Percentiles rank a stretch among this genome's conserved stretches.
These are phyloP conservation scores for Boletellus deceptivus DNA, from an alignment of 1,284 basidiomycete species.

Conservation along the genomic window DNA sequence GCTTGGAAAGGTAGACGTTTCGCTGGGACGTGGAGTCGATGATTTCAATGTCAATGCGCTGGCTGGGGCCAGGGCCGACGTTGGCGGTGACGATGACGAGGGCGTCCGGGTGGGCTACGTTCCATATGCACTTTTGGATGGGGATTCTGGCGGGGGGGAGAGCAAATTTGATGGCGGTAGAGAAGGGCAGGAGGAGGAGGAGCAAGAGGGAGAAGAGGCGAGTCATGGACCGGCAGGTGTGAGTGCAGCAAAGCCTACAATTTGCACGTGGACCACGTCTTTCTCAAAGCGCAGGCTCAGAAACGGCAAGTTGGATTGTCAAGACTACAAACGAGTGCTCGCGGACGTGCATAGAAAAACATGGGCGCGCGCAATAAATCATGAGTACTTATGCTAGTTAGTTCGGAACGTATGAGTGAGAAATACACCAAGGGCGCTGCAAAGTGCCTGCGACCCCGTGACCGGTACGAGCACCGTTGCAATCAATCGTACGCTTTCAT, in stretches of 20 bases:
- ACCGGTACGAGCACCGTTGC: too few species aligned
- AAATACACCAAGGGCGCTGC: background rate
- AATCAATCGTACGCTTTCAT: conserved; percentile 32
- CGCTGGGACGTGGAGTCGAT: conserved; percentile 85
- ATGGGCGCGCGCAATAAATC: conserved; percentile 11
- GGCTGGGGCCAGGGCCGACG: conserved; percentile 67
- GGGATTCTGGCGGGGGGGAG: conserved; percentile 71
- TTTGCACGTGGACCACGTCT: background rate
- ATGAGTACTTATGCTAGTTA: background rate
- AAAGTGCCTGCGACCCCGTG: too few species aligned
- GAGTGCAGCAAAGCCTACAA: too few species aligned
- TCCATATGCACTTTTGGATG: conserved; percentile 86
- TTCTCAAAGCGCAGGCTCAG: too few species aligned
- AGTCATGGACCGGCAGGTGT: background rate
- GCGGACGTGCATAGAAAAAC: conserved; percentile 1
- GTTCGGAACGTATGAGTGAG: conserved; percentile 1
- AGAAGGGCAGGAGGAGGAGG: conserved; percentile 37
- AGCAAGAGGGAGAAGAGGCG: conserved; percentile 9
- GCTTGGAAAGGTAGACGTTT: conserved; percentile 92
- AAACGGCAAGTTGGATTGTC: too few species aligned
- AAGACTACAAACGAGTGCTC: background rate
- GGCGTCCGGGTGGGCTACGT: conserved; percentile 80
- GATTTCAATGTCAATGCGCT: conserved; percentile 92
- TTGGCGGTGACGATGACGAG: conserved; percentile 95
- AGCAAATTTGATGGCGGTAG: conserved; percentile 79